phyloP scores from a whole-genome alignment of 1,284 basidiomycete species.

The Erythrobasidium hasegawianum region DNA sequence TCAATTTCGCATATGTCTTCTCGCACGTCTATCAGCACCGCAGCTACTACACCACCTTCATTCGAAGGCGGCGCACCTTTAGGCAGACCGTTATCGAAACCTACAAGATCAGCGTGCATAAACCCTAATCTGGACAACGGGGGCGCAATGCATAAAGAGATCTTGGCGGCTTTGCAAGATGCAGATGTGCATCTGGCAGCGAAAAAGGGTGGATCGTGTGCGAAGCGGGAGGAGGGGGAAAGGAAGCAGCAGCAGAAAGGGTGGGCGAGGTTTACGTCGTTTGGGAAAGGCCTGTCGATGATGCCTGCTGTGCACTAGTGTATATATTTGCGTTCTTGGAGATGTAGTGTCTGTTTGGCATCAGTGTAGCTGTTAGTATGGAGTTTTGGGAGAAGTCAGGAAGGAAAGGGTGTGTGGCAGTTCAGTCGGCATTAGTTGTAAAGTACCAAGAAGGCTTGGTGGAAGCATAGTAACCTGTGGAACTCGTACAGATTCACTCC shows the following conservation, averaged over 20 bases:
- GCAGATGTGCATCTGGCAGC: background rate
- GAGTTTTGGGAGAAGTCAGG: too few species aligned
- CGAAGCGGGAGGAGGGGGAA: constrained; percentile 1
- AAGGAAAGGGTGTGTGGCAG: too few species aligned
- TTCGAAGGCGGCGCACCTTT: constrained; percentile 2
- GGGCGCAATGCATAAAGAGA: background rate
- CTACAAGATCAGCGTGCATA: background rate
- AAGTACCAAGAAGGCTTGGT: too few species aligned
- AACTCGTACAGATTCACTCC: too few species aligned
- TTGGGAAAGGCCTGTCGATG: background rate
- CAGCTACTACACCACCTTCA: background rate
- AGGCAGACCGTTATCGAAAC: background rate
- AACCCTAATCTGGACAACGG: background rate
- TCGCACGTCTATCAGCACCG: background rate
- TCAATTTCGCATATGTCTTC: background rate
- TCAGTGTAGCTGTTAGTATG: too few species aligned
- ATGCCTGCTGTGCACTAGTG: background rate
- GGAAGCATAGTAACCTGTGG: too few species aligned
- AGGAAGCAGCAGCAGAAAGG: background rate
- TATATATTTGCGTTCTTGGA: too few species aligned
- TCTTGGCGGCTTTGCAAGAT: background rate
- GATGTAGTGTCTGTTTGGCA: too few species aligned
- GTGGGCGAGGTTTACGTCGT: background rate
- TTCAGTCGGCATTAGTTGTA: too few species aligned
- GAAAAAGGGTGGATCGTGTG: too few species aligned